phyloP scores from a whole-genome alignment of 176 grass and related monocot species.

The Dendrocalamus sinicus region DNA sequence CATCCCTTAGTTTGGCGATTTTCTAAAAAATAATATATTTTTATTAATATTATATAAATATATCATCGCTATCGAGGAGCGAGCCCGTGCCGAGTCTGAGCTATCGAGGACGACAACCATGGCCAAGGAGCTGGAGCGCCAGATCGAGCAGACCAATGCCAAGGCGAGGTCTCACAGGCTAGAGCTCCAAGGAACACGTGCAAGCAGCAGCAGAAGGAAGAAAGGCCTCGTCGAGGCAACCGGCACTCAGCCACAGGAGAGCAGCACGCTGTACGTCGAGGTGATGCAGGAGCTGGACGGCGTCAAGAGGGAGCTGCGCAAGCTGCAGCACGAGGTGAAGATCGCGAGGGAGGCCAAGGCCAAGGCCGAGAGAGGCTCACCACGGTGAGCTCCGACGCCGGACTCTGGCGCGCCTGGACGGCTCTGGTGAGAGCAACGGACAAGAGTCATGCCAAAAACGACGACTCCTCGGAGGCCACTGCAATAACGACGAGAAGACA shows the following conservation, averaged over 20 bases:
- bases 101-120: constrained; percentile 31
- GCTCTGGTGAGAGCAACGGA: constrained; percentile 53
- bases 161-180: constrained; percentile 43
- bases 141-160: constrained; percentile 50
- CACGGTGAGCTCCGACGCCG: constrained; percentile 56
- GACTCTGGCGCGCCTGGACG: constrained; percentile 49
- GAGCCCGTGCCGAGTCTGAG: constrained; percentile 45
- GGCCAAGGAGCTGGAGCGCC: constrained; percentile 43
- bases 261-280: constrained; percentile 26
- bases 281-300: constrained; percentile 62
- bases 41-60: too few relatives aligned
- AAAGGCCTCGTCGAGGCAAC: constrained; percentile 5
- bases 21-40: too few relatives aligned
- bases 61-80: constrained; percentile 23
- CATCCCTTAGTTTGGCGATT: too few relatives aligned
- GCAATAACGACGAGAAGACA: constrained; percentile 16
- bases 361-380: constrained; percentile 47
- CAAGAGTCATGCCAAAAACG: constrained; percentile 9
- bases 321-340: constrained; percentile 64
- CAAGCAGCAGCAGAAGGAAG: constrained; percentile 2
- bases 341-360: constrained; percentile 42
- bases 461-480: constrained; percentile 19
- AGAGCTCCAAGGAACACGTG: constrained; percentile 25
- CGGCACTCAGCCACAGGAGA: not conserved
- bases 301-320: constrained; percentile 67